Evolutionary conservation across 208 protist species (phyloP).

Genomic region (Acanthamoeba triangularis): DNA sequence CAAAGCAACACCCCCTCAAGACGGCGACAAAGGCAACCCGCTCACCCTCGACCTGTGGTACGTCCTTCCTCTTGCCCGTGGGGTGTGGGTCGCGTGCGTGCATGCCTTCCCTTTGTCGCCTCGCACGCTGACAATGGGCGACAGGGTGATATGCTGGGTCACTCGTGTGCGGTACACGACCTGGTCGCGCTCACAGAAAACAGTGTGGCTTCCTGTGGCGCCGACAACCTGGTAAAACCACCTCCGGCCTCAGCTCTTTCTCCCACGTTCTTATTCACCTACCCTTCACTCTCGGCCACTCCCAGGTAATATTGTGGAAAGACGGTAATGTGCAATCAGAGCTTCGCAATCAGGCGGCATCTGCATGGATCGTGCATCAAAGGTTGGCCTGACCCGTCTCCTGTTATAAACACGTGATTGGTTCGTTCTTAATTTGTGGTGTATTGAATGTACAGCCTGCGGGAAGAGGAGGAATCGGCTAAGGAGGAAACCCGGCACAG

Average conservation of each 20-base stretch:
- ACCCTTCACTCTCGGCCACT: not conserved
- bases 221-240: constrained; percentile 9
- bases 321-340: constrained; percentile 24
- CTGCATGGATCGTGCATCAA: constrained; percentile 37
- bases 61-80: not conserved
- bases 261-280: not conserved
- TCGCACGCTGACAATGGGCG: not conserved
- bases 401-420: not conserved
- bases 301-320: constrained; percentile 54
- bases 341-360: constrained; percentile 34
- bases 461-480: not conserved
- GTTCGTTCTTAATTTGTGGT: not conserved
- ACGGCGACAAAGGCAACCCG: not conserved
- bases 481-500: not conserved
- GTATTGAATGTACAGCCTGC: not conserved
- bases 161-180: constrained; percentile 44
- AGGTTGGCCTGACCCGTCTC: not conserved
- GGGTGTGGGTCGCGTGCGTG: not conserved
- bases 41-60: not conserved
- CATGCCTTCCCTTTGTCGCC: too few relatives aligned
- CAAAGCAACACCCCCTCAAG: not conserved
- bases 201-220: constrained; percentile 22
- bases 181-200: constrained; percentile 30
- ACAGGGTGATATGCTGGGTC: constrained; percentile 64
- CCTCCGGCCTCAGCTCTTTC: not conserved